Evolutionary conservation across 2,329 filamentous ascomycete genomes (phyloP), one percentile per base, ranked within the genome.

Genomic region (Penicillium sp.): DNA sequence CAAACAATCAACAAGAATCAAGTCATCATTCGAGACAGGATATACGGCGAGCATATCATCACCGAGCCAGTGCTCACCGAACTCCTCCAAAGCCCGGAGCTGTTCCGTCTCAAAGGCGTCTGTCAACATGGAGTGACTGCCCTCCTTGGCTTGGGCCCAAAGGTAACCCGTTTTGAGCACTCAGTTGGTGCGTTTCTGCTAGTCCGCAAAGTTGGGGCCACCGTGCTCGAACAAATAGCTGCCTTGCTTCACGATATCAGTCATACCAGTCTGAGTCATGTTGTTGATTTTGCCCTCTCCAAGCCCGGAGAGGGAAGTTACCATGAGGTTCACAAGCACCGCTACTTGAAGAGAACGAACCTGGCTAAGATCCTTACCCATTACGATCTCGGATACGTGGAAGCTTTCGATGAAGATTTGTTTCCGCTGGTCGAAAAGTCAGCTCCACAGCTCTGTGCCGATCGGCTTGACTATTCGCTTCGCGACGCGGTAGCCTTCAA

Each of bases 191-290:
- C 75, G 26, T 70, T 76, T 13, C 60, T 78, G 9, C 66, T 76
- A 11, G 74, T 76, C 26, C 74, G 74, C 47, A 67, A 60, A 42
- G 74, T 73, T 1, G 71, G 73, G 14, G 74, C 61, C 22, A 65
- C 53, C 29, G 21, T 77, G 2, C 72, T 70, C 22, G 75, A 77
- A 58, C 75, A 78, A 56, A 65, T 75, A 31, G 70, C 74, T 14
- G 75, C 70, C 3, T 68, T 77, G 16, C 69, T 78, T 7, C 74
- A 78, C 53, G 74, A 78, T 50, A 67, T 77, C 57, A 70, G 68
- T 56, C 74, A 78, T 58, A 78, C 75, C 19, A 64, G 67, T 44
- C 71, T 77, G 60, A 77, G 75, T 55, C 74, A 78, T 60, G 74
- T 77, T 31, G 69, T 77, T 9, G 75, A 78, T 58, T 67, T 68